Conservation (phyloP, 176 grass and related monocot genomes). For the Panicum miliaceum region DNA sequence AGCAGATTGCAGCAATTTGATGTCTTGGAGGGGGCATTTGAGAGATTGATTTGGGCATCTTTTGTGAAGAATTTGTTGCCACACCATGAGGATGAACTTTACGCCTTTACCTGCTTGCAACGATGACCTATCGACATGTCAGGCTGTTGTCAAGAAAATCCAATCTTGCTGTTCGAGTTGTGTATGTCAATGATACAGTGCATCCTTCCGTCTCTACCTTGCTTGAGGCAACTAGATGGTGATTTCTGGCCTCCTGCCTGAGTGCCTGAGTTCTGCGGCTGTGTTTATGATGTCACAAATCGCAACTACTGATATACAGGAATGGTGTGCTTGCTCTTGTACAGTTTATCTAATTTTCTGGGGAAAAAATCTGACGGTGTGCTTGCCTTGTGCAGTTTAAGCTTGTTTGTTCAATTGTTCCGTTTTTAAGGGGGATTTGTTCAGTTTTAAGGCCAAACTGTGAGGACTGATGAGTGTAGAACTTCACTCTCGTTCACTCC, state of each 20-base stretch:
- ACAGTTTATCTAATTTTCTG: not conserved
- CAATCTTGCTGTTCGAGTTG: not conserved
- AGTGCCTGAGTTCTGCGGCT: not conserved
- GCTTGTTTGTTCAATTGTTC: not conserved
- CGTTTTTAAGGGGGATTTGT: not conserved
- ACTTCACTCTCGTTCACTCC: not conserved
- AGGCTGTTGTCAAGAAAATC: not conserved
- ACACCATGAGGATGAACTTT: not conserved
- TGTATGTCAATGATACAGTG: not conserved
- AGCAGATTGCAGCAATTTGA: conserved; percentile 18
- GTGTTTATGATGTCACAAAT: not conserved
- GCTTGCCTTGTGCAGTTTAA: not conserved
- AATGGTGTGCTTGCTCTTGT: not conserved
- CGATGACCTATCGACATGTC: conserved; percentile 17
- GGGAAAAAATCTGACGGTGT: not conserved
- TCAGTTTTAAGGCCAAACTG: not conserved
- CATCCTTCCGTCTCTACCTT: not conserved
- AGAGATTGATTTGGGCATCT: not conserved
- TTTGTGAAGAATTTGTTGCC: not conserved
- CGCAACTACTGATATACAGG: not conserved
- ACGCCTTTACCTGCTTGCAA: not conserved
- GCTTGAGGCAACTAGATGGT: not conserved
- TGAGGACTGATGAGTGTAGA: not conserved
- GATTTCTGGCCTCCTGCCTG: not conserved
- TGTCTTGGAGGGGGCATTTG: not conserved